A percentile compares a stretch with the other conserved stretches of the same genome.
phyloP scores from a whole-genome alignment of 257 asterid genomes.

The Petunia axillaris region DNA sequence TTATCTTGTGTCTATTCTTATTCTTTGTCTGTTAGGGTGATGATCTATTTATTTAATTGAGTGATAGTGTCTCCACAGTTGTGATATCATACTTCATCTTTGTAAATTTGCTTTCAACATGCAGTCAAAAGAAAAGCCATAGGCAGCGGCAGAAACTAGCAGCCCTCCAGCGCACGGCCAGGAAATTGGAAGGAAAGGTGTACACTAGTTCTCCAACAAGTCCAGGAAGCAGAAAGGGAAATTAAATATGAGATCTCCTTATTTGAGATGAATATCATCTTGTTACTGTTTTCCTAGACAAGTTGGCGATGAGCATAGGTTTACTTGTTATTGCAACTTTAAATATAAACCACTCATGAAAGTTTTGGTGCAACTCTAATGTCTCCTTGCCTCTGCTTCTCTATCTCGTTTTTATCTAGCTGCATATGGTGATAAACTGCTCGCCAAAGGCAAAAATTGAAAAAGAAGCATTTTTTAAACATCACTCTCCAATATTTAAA shows the following conservation, averaged over 20 bases:
- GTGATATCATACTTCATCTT: neutral
- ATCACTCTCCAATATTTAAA: too few relatives aligned
- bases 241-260: conserved; percentile 40
- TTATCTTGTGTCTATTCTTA: neutral
- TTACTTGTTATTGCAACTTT: conserved; percentile 4
- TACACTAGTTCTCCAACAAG: conserved; percentile 42
- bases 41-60: neutral
- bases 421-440: neutral
- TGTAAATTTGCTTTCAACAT: conserved; percentile 15
- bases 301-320: neutral
- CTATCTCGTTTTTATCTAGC: neutral
- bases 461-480: too few relatives aligned
- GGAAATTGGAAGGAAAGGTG: conserved; percentile 63
- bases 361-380: conserved; percentile 8
- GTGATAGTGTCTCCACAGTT: neutral
- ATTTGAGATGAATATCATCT: conserved; percentile 10
- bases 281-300: conserved; percentile 1
- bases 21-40: neutral
- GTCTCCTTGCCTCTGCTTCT: neutral
- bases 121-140: conserved; percentile 68
- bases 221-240: conserved; percentile 44
- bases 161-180: conserved; percentile 60
- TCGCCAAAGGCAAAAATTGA: too few relatives aligned
- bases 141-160: conserved; percentile 64
- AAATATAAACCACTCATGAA: neutral